Conservation (phyloP, 331 rosid genomes). For the Dryas integrifolia region DNA sequence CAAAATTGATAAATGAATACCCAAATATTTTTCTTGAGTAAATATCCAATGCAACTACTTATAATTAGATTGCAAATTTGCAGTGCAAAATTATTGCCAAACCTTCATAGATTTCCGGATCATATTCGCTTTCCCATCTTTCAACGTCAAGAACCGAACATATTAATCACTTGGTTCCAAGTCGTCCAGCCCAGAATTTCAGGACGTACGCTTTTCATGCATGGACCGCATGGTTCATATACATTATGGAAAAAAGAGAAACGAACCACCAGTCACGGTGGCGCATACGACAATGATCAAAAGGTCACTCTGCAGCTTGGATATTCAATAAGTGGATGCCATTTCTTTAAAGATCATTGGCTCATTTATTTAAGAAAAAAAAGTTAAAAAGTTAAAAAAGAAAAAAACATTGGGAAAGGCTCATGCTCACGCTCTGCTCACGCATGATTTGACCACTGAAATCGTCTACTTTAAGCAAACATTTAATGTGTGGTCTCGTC, state of each 20-base stretch:
- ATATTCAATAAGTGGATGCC: neutral
- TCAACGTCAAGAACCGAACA: too few relatives aligned
- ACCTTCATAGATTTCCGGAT: neutral
- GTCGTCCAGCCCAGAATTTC: neutral
- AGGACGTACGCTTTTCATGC: slow-evolving; percentile 10
- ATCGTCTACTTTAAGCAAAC: slow-evolving; percentile 42
- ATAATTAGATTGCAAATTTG: too few relatives aligned
- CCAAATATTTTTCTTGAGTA: too few relatives aligned
- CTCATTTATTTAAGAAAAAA: neutral
- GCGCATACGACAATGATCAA: neutral
- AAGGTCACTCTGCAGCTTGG: neutral
- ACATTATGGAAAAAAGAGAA: neutral
- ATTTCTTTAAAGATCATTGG: slow-evolving; percentile 21
- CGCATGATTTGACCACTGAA: slow-evolving; percentile 60
- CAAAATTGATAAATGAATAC: too few relatives aligned
- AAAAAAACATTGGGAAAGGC: neutral
- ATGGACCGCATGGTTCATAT: slow-evolving; percentile 6
- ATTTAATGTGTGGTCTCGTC: neutral
- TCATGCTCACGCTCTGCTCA: slow-evolving; percentile 5
- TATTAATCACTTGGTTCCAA: neutral
- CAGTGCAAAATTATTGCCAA: too few relatives aligned
- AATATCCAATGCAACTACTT: too few relatives aligned
- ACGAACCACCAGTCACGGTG: neutral
- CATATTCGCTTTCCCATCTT: neutral
- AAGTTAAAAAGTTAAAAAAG: neutral